Percentiles rank a stretch among this genome's conserved stretches.
These are phyloP conservation scores for Aspergillus ibericus DNA, from an alignment of 2,329 filamentous ascomycete species.

Conservation along the genomic window DNA sequence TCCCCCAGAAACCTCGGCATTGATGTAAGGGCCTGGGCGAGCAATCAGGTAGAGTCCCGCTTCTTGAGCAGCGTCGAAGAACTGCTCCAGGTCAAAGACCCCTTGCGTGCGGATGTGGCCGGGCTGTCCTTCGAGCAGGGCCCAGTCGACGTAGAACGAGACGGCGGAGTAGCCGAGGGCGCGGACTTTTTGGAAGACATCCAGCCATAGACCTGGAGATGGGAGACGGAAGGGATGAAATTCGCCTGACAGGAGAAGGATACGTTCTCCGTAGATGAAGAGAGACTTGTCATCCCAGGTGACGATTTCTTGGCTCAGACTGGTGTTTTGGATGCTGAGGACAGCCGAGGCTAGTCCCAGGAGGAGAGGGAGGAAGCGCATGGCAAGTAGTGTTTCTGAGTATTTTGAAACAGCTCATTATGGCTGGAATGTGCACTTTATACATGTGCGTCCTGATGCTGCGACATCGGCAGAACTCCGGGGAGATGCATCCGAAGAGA, in stretches of 20 bases:
- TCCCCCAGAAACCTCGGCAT: constrained; percentile 53
- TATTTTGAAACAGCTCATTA: too few relatives aligned
- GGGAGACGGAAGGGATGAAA: constrained; percentile 57
- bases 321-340: too few relatives aligned
- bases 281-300: constrained; percentile 55
- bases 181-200: constrained; percentile 57
- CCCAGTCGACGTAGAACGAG: constrained; percentile 37
- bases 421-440: too few relatives aligned
- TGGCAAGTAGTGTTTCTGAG: too few relatives aligned
- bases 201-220: constrained; percentile 56
- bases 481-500: too few relatives aligned
- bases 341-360: too few relatives aligned
- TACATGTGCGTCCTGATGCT: too few relatives aligned
- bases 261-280: constrained; percentile 49
- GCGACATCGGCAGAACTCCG: background rate
- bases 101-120: constrained; percentile 11
- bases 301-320: background rate
- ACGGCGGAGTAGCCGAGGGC: constrained; percentile 56
- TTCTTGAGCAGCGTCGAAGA: constrained; percentile 54
- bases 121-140: constrained; percentile 10
- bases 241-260: constrained; percentile 53
- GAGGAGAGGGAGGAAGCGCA: too few relatives aligned
- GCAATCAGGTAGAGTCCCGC: constrained; percentile 55
- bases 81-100: constrained; percentile 52
- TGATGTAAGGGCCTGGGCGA: constrained; percentile 53